Evolutionary conservation across 2,329 filamentous ascomycete species (phyloP), one percentile per base, ranked within the genome.

Genomic region (Lasiodiplodia gonubiensis): DNA sequence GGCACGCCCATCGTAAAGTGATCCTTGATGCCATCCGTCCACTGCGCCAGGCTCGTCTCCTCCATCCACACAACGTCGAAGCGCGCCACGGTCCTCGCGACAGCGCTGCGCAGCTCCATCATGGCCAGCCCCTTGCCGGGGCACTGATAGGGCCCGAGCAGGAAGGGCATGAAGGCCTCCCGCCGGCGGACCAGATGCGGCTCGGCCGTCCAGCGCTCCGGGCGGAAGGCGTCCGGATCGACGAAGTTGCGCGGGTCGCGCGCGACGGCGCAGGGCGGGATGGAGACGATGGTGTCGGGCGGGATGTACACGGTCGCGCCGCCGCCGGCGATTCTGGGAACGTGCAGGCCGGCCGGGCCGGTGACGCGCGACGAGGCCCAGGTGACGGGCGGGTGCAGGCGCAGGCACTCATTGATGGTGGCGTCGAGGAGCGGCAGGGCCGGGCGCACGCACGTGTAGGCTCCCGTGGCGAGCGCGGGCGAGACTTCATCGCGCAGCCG

Each of bases 361-460:
- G 80, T 81, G 12, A 76, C 55, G 2, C 81, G 73, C 33, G 73
- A 72, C n/a, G 80, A 54, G 0, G 75, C 78, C 6, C 74, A 76
- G 1, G 79, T 78, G 1, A 82, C 75, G 0, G 80, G 74, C 4
- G 81, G 80, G 65, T 81, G 74, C 4, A 83, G 72, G 21, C 81
- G 77, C 2, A 83, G 71, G 2, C 79, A 73, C 68, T 83, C 81
- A 64, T 82, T 78, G 72, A 83, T 81, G 23, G 75, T 72, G 18
- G 75, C 79, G 65, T 81, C 79, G 14, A 83, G 74, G 37, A 77
- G 72, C 1, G 72, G 68, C 1, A 59, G 55, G 3, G 18, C 21
- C 2, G 69, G 52, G 0, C 68, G 54, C 14, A 69, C 35, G 65
- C 67, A 68, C 18, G 54, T 49, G 51, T 69, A 69, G 8, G 23